Evolutionary conservation across 805 yeast genomes (phyloP).

Genomic region (Metschnikowia shivogae): DNA sequence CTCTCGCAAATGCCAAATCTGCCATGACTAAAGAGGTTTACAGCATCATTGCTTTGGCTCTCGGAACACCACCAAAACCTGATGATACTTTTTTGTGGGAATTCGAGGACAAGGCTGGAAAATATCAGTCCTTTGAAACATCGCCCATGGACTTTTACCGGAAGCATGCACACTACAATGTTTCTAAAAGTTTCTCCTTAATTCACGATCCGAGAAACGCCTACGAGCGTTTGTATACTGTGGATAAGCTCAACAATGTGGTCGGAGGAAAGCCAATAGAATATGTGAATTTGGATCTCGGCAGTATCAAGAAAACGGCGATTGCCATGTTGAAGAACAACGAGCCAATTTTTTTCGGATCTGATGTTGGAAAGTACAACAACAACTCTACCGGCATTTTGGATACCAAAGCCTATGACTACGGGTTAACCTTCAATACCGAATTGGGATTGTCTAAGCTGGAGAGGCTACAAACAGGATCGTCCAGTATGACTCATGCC

Average conservation of each 20-base stretch:
- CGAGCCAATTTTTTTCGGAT: slow-evolving; percentile 83
- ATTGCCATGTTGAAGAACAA: slow-evolving; percentile 65
- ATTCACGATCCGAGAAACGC: slow-evolving; percentile 81
- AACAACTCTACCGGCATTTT: slow-evolving; percentile 63
- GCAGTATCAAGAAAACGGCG: slow-evolving; percentile 54
- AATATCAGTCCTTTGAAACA: slow-evolving; percentile 45
- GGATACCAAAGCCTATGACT: slow-evolving; percentile 69
- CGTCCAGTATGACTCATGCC: slow-evolving; percentile 85
- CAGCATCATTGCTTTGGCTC: slow-evolving; percentile 59
- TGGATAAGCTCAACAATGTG: slow-evolving; percentile 73
- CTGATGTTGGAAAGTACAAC: slow-evolving; percentile 80
- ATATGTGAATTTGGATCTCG: slow-evolving; percentile 65
- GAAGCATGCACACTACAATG: slow-evolving; percentile 50
- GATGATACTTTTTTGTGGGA: slow-evolving; percentile 69
- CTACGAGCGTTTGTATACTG: slow-evolving; percentile 58
- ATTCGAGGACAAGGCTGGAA: slow-evolving; percentile 66
- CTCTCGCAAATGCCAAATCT: slow-evolving; percentile 32
- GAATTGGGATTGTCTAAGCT: slow-evolving; percentile 53
- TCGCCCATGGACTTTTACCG: slow-evolving; percentile 66
- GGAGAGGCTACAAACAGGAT: slow-evolving; percentile 64
- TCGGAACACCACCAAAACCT: slow-evolving; percentile 80
- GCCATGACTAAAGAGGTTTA: slow-evolving; percentile 58
- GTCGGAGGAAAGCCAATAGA: slow-evolving; percentile 64
- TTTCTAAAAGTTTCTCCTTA: slow-evolving; percentile 55
- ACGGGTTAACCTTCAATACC: slow-evolving; percentile 52